Percentiles rank a stretch among this genome's conserved stretches.
Evolutionary conservation across 2,329 filamentous ascomycete species (phyloP).

Genomic region (Monosporascus ibericus): DNA sequence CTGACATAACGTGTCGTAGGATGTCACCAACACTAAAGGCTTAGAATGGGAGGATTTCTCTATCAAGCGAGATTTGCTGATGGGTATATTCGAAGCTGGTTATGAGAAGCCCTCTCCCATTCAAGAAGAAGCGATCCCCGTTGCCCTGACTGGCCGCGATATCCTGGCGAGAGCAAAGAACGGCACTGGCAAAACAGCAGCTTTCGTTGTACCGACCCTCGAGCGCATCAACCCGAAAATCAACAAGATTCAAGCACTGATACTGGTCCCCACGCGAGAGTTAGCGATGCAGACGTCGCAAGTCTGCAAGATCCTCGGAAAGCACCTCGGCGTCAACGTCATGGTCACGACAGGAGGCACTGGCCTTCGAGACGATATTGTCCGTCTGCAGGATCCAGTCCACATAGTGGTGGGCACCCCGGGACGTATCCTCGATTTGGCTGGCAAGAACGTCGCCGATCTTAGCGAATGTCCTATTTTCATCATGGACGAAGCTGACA

Average conservation of each 20-base stretch:
- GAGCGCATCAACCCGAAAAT: slow-evolving; percentile 96
- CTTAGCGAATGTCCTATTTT: slow-evolving; percentile 95
- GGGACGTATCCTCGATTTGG: slow-evolving; percentile 90
- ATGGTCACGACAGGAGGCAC: slow-evolving; percentile 99
- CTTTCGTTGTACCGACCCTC: slow-evolving; percentile 92
- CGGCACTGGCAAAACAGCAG: slow-evolving; percentile 95
- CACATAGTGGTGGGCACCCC: slow-evolving; percentile 98
- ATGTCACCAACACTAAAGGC: slow-evolving; percentile 97
- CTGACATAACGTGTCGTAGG: slow-evolving; percentile 43
- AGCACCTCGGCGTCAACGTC: slow-evolving; percentile 94
- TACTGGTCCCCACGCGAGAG: slow-evolving; percentile 94
- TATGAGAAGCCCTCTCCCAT: slow-evolving; percentile 99
- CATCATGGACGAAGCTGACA: slow-evolving; percentile 99
- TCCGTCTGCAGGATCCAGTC: slow-evolving; percentile 87
- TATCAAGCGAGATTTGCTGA: slow-evolving; percentile 89
- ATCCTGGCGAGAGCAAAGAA: slow-evolving; percentile 97
- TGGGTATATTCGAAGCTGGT: slow-evolving; percentile 98
- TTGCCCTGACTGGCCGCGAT: slow-evolving; percentile 90
- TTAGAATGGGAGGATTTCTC: slow-evolving; percentile 97
- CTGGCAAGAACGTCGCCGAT: slow-evolving; percentile 93
- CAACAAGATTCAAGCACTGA: slow-evolving; percentile 91
- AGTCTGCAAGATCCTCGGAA: slow-evolving; percentile 96
- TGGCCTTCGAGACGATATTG: slow-evolving; percentile 90
- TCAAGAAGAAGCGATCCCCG: slow-evolving; percentile 97
- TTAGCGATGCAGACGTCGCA: slow-evolving; percentile 97